Base-by-base conservation (phyloP, 108 stramenopile species). In the Skeletonema costatum region DNA sequence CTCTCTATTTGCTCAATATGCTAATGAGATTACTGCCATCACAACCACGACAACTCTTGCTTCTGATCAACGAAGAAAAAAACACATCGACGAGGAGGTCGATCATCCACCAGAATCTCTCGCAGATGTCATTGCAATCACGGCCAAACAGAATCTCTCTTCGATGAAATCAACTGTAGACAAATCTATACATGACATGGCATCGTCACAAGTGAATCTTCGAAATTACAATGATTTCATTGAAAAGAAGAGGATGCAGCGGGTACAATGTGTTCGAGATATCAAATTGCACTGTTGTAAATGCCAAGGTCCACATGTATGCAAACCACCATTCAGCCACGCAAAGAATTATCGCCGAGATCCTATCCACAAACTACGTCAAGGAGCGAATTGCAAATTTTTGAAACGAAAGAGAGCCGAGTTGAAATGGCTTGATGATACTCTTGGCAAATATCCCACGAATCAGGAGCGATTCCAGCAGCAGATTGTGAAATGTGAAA, bases 241-340 rank as follows among this genome's bases (percentile, higher is more conserved):
- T 38, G 81, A 73, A 51, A 82, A 68, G 74, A 82, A 75, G 38
- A 66, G 48, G 46, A 50, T 35, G 42, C 74, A 82, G 38, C 64
- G 74, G 0, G 39, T 72, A 17, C 81, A 75, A 60, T 82, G 81
- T 48, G 31, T 66, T 46, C 74, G 74, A 32, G 81, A 82, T 50
- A 64, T 82, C 31, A 36, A 63, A 61, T 56, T 59, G 58, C 81
- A 82, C 66, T 82, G 81, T 58, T 82, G 81, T 63, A 71, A 44
- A 65, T 82, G 81, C 31, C 33, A 68, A 51, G 81, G 81, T 29
- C 81, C 81, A 5, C 81, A 82, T 38, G 75, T 82, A 25, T 50
- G 74, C 25, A 82, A 82, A 50, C 81, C 81, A 56, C 74, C 74
- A 51, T 82, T 82, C 16, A 75, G 70, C 46, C 81, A 82, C 44